A percentile compares a stretch with the other conserved stretches of the same genome.
Conservation (phyloP, 176 grass and related monocot species). For the Aechmea fasciata region DNA sequence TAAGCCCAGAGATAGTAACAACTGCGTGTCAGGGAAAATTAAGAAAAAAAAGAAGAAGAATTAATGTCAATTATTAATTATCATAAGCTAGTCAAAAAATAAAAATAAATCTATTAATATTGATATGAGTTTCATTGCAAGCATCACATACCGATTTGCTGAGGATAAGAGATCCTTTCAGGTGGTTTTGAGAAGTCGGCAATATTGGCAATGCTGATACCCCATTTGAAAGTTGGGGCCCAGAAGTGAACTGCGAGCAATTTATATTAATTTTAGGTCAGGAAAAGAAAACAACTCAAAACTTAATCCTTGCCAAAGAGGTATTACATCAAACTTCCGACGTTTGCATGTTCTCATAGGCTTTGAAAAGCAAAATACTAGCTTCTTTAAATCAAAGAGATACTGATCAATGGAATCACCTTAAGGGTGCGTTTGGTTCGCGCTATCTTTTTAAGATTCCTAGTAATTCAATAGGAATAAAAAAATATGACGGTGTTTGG, state of each 20-base stretch:
- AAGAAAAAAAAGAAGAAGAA: not conserved
- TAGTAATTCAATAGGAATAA: too few relatives aligned
- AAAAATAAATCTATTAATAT: not conserved
- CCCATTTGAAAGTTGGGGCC: constrained; percentile 96
- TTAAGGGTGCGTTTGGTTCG: too few relatives aligned
- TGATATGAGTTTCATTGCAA: not conserved
- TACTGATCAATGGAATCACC: too few relatives aligned
- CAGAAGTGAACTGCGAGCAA: constrained; percentile 68
- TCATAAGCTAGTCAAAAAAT: not conserved
- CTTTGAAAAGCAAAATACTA: too few relatives aligned
- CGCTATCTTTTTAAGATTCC: too few relatives aligned
- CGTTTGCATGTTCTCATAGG: too few relatives aligned
- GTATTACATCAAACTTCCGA: too few relatives aligned
- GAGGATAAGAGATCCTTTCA: constrained; percentile 87
- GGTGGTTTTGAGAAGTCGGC: constrained; percentile 89
- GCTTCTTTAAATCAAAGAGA: too few relatives aligned
- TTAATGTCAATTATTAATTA: not conserved
- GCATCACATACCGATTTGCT: constrained; percentile 60
- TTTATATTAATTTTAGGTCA: not conserved
- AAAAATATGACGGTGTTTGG: too few relatives aligned
- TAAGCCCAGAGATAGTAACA: constrained; percentile 36
- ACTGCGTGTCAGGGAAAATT: constrained; percentile 28
- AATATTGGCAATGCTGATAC: constrained; percentile 84
- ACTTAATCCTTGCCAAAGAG: too few relatives aligned
- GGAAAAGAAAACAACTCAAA: not conserved